Percentiles rank a stretch among this genome's conserved stretches.
phyloP scores from a whole-genome alignment of 805 yeast species.

The Kodamaea fukazawae region DNA sequence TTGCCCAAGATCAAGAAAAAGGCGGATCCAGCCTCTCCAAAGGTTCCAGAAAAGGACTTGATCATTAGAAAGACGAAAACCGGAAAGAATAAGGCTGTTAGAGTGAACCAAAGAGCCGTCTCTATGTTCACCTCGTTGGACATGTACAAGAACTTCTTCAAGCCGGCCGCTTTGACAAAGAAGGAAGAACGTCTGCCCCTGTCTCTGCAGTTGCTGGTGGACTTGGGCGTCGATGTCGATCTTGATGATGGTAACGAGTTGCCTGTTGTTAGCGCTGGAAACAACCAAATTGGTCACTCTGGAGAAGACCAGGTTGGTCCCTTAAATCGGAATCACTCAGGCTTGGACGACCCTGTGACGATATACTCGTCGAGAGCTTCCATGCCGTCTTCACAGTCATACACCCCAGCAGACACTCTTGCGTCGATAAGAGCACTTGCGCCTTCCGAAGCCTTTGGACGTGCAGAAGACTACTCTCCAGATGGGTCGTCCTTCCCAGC shows the following conservation, averaged over 20 bases:
- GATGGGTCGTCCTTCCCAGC: too few species aligned
- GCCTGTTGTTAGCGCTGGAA: neutral
- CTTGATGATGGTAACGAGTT: constrained; percentile 4
- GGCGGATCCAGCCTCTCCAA: constrained; percentile 4
- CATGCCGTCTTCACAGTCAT: too few species aligned
- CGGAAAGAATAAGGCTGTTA: constrained; percentile 3
- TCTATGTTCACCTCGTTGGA: constrained; percentile 12
- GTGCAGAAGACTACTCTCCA: too few species aligned
- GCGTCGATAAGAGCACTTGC: too few species aligned
- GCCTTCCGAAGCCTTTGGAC: too few species aligned
- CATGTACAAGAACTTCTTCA: constrained; percentile 9
- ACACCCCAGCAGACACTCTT: too few species aligned
- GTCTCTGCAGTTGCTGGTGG: constrained; percentile 1
- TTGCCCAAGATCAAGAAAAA: neutral
- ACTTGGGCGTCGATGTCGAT: neutral
- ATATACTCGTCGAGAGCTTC: too few species aligned
- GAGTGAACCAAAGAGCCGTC: constrained; percentile 9
- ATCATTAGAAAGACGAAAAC: constrained; percentile 7
- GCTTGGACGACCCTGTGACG: too few species aligned
- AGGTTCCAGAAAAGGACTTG: constrained; percentile 11
- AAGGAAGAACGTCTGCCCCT: neutral
- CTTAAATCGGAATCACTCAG: too few species aligned
- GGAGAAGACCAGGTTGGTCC: too few species aligned
- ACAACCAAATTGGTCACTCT: too few species aligned
- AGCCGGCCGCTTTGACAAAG: constrained; percentile 3